Base-by-base conservation (phyloP, 139 green algal genomes). In the Yamagishiella unicocca region DNA sequence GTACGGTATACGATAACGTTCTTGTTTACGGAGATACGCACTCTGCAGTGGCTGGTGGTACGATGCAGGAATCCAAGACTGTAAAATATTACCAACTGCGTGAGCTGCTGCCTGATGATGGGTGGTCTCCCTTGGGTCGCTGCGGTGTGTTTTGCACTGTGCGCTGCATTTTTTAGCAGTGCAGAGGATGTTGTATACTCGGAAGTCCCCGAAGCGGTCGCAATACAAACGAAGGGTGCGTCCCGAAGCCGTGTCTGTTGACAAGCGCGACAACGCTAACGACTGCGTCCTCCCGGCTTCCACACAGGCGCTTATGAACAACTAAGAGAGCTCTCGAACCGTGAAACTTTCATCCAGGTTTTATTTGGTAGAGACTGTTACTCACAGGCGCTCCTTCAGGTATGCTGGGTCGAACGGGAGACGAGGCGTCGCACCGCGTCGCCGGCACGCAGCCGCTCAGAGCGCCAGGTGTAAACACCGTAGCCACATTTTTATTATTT, bases 321-420 rank as follows among this genome's bases (percentile, higher is more conserved):
- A 14, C 61, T 85, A 0, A 25, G 24, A 8, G 42, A 75, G n/a
- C n/a, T 85, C 1, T 46, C 61, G 6, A 37, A 64, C 5, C 29
- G 29, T 2, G 79, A 85, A 24, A 38, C 29, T 38, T 72, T 85
- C 24, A 35, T 85, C 0, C 62, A 75, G n/a, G 24, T 24, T 2
- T 10, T 85, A 1, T 85, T 85, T 21, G 43, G 80, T 0, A 31
- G 43, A 5, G 80, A 86, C 54, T 86, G 80, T 31, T 86, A 78
- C 45, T 68, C 80, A 1, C 62, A 67, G 21, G 62, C 80, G 1
- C 31, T 78, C 2, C 4, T 76, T 0, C 42, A 75, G 79, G 79
- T 70, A 58, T 46, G 73, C 27, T 7, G 73, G 25, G 73, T 58
- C 33, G 33, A 25, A 43, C 27, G 27, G 50, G 74, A 67, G 50